phyloP scores from a whole-genome alignment of 495 filamentous ascomycete genomes.

The Talaromyces trachyspermus region DNA sequence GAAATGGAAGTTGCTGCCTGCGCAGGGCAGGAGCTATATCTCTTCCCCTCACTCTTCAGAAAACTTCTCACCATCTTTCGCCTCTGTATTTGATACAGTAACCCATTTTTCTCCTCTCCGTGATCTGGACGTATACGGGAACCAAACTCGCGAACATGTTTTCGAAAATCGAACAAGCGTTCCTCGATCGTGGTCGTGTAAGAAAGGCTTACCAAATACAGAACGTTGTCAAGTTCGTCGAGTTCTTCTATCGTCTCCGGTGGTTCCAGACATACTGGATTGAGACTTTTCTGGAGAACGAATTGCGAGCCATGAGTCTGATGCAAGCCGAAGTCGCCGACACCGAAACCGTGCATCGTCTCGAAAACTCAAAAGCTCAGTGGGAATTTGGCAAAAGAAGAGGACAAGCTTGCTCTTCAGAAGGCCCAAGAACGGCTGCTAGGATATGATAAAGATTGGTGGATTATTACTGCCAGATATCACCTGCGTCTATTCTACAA shows the following conservation, averaged over 20 bases:
- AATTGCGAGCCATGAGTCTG: neutral
- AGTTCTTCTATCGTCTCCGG: neutral
- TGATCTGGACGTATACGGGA: no score
- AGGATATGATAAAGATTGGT: neutral
- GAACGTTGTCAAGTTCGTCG: neutral
- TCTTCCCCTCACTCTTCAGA: no score
- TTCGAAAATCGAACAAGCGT: neutral
- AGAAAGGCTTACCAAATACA: neutral
- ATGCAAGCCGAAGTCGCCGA: slow-evolving; percentile 1
- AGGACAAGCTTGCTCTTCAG: neutral
- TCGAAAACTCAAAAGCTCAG: slow-evolving; percentile 2
- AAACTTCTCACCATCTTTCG: no score
- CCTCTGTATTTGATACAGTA: no score
- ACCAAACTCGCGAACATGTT: slow-evolving; percentile 5
- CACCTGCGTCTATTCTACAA: neutral
- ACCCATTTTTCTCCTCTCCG: no score
- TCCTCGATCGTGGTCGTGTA: neutral
- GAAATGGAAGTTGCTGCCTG: no score
- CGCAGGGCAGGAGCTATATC: no score
- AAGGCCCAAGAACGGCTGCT: neutral
- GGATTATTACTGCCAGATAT: neutral
- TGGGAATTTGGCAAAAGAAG: neutral
- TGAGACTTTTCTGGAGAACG: neutral
- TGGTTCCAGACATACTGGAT: neutral
- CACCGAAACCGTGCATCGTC: neutral